Conservation (phyloP, 495 filamentous ascomycete species). For the Hypomontagnella monticulosa region DNA sequence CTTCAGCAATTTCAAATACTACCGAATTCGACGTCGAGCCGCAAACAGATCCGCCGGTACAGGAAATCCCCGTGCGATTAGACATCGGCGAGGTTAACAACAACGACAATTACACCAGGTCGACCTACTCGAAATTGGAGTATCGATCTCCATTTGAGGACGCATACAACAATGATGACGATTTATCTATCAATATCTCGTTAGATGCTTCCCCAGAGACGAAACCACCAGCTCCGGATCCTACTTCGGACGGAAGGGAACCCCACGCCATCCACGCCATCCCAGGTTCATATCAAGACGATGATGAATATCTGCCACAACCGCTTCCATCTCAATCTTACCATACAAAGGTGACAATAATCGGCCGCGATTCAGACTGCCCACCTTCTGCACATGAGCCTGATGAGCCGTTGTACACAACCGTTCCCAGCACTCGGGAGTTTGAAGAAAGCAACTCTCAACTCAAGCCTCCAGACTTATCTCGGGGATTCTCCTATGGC, state of each 20-base stretch:
- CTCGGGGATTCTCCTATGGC: conserved; percentile 22
- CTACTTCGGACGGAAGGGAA: conserved; percentile 19
- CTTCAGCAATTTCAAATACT: conserved; percentile 65
- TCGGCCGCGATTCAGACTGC: conserved; percentile 55
- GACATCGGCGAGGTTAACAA: conserved; percentile 37
- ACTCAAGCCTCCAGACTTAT: conserved; percentile 10
- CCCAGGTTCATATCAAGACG: conserved; percentile 31
- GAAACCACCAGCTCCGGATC: conserved; percentile 17
- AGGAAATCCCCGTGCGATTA: conserved; percentile 38
- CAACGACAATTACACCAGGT: conserved; percentile 9
- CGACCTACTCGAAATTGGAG: conserved; percentile 45
- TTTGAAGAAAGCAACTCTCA: conserved; percentile 12
- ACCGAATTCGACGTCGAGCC: conserved; percentile 77
- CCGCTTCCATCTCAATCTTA: conserved; percentile 49
- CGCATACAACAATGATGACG: conserved; percentile 51
- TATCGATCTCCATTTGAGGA: conserved; percentile 53
- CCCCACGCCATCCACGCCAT: conserved; percentile 33
- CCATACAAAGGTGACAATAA: conserved; percentile 56
- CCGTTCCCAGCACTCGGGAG: conserved; percentile 12
- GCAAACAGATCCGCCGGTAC: conserved; percentile 64
- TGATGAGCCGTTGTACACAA: conserved; percentile 3
- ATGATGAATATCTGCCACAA: conserved; percentile 52
- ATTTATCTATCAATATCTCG: conserved; percentile 52
- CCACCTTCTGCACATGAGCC: conserved; percentile 44
- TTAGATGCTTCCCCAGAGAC: conserved; percentile 47